Evolutionary conservation across 805 yeast species (phyloP), one percentile per base, ranked within the genome.

Genomic region (Candida stauntonica): DNA sequence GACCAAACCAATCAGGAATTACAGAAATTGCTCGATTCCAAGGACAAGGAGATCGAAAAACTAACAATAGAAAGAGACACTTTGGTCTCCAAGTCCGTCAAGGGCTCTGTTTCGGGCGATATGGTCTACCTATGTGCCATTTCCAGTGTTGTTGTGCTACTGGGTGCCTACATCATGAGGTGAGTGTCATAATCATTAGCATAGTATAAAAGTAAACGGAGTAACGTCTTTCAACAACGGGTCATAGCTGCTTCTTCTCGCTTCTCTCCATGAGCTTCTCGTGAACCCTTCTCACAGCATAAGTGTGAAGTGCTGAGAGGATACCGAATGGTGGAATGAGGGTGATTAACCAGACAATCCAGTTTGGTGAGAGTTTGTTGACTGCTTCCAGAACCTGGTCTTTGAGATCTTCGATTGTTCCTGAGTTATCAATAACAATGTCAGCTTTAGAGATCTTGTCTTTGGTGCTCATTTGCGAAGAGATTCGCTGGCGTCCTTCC

Each of bases 401-500:
- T 26, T 68, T 60, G 14, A 83, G 61, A 3, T 66, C 64, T 1
- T 67, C 70, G 2, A 73, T 24, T 6, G 68, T 55, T 11, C 64
- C 61, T 41, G 75, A 70, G 51, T 93, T 94, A 18, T 79, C 75
- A 13, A 94, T 60, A 2, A 85, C 75, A 27, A 68, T 61, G 50
- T 87, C 95, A 1, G 95, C 79, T 35, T 70, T 65, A 16, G 54
- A 52, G 16, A 72, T 68, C 47, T 86, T 78, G 31, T 69, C 77
- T 11, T 67, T 72, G 34, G 73, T 71, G 2, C 81, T 56, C 83
- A 88, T 79, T 58, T 93, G 99, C 35, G 86, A 74, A 7, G 66
- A 67, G 20, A 93, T 84, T 40, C 98, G 68, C 42, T 81, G 73
- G 7, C 64, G 53, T 1, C 91, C 91, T 41, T 89, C 96, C 13